Conservation (phyloP, 1,284 basidiomycete species). For the Ceratobasidium sp. region DNA sequence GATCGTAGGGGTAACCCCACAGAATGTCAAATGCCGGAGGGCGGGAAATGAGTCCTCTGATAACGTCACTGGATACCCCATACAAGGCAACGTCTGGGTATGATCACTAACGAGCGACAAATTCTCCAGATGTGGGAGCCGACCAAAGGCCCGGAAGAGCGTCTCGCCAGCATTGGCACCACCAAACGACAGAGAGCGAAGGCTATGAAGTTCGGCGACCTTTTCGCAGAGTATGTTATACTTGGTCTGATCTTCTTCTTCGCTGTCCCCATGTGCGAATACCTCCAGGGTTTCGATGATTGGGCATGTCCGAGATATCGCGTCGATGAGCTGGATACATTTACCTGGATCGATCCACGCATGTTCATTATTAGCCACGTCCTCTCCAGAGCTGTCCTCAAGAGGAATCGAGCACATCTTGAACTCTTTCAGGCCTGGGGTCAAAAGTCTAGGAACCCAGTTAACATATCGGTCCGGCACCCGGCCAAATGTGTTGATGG, state of each 20-base stretch:
- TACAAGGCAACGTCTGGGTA: background rate
- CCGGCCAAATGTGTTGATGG: background rate
- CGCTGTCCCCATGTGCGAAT: background rate
- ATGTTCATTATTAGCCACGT: background rate
- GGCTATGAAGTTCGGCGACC: background rate
- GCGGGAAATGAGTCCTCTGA: slow-evolving; percentile 5
- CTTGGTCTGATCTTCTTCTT: background rate
- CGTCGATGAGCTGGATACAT: background rate
- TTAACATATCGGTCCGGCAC: background rate
- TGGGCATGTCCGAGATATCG: background rate
- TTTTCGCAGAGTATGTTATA: background rate
- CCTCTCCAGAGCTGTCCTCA: background rate
- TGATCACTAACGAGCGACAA: background rate
- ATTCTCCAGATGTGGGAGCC: background rate
- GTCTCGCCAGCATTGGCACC: background rate
- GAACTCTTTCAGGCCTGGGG: background rate
- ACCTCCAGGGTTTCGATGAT: background rate
- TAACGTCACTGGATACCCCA: background rate
- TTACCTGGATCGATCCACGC: background rate
- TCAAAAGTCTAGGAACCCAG: background rate
- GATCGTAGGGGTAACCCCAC: background rate
- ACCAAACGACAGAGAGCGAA: background rate
- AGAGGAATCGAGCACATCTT: background rate
- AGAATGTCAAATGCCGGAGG: background rate
- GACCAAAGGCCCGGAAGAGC: background rate